phyloP scores from a whole-genome alignment of 805 yeast species.

The Metschnikowia lachancei region DNA sequence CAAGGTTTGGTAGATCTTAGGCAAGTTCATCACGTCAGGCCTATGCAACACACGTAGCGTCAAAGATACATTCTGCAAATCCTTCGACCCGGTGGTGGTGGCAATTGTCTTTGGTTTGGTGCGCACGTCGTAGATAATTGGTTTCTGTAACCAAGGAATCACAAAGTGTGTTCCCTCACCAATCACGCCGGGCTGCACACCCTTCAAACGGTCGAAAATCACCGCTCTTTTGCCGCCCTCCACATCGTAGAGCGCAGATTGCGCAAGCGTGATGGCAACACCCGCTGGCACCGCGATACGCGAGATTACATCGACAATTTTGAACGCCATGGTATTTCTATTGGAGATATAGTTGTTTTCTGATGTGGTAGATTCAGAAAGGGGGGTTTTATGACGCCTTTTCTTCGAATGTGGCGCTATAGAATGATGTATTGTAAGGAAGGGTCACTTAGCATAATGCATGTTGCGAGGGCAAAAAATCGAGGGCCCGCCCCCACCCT shows the following conservation, averaged over 20 bases:
- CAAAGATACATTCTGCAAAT: constrained; percentile 90
- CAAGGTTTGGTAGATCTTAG: constrained; percentile 82
- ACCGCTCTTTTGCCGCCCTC: constrained; percentile 96
- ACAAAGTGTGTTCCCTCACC: constrained; percentile 98
- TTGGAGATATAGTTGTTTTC: no score
- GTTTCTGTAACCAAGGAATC: constrained; percentile 92
- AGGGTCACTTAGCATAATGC: no score
- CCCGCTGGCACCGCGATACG: constrained; percentile 70
- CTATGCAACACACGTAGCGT: constrained; percentile 91
- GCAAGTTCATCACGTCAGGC: constrained; percentile 82
- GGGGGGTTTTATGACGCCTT: no score
- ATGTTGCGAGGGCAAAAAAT: no score
- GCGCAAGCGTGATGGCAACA: constrained; percentile 65
- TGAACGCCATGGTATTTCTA: constrained; percentile 21
- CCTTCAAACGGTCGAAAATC: constrained; percentile 84
- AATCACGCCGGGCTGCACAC: constrained; percentile 83
- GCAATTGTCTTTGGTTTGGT: constrained; percentile 97
- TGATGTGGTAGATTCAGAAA: no score
- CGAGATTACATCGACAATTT: constrained; percentile 37
- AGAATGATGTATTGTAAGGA: no score
- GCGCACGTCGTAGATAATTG: constrained; percentile 88
- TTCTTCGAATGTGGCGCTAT: no score
- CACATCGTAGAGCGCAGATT: constrained; percentile 88
- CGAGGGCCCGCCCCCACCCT: no score
- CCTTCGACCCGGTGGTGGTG: constrained; percentile 95